Base-by-base conservation (phyloP, 1,139 yeast genomes). In the Scheffersomyces stambukii region DNA sequence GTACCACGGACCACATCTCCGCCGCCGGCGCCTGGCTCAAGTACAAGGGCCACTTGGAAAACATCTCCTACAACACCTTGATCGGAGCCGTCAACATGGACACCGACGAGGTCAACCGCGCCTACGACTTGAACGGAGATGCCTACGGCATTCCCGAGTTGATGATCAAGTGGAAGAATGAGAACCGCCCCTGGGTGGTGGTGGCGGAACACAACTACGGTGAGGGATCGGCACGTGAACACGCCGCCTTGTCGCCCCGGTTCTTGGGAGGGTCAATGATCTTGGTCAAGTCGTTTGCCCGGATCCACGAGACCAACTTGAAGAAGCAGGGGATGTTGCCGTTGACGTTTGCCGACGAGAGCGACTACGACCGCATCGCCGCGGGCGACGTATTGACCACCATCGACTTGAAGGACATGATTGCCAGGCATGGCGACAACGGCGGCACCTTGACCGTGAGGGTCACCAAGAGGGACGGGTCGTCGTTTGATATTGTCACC, bases 11-110 rank as follows among this genome's bases (percentile, higher is more conserved):
- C 60, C 98, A 91, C 54, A 91, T 91, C 46, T 88, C 96, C 16
- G 97, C 97, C 23, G 98, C 98, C 20, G 98, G 98, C 52, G 93
- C 81, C n/a, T 91, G 98, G 98, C 75, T 91, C 61, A 91, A 91
- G 65, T 91, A 91, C 65, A 91, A 91, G 67, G 98, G 98, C 12
- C 98, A 91, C 54, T 71, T 91, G 49, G 96, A 89, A 56, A 91
- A 91, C 61, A 91, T 91, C 43, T 84, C 96, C 9, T 75, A 91
- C 65, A 91, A 91, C 65, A 89, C 97, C 6, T 70, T 91, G 48
- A 91, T 91, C 50, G 98, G 98, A 40, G 98, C 98, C 10, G 94
- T 85, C 38, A 91, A 91, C 57, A 85, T 84, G 54, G 98, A 89
- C 62, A 86, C 96, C 20, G 96, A 96, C 35, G 95, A 88, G 60